Conservation (phyloP, 768 basidiomycete species). For the Paxillus rubicundulus region DNA sequence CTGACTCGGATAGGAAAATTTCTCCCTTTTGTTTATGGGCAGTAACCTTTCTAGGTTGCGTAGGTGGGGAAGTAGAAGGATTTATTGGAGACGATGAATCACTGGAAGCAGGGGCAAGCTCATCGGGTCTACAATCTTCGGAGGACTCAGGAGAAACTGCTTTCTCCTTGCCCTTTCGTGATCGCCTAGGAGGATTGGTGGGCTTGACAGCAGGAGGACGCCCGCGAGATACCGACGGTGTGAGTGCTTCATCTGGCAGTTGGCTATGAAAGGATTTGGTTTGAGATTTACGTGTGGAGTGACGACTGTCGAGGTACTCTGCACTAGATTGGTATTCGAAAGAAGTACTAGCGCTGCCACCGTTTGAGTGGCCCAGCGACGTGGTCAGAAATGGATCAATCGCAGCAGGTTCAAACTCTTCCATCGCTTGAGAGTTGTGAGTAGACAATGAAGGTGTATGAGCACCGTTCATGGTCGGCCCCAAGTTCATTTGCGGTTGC, state of each 20-base stretch:
- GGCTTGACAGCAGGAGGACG: constrained; percentile 16
- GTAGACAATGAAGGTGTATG: constrained; percentile 2
- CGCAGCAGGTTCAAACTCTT: background rate
- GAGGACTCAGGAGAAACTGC: constrained; percentile 17
- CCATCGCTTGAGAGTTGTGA: background rate
- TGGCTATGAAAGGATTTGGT: constrained; percentile 1
- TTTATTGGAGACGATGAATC: constrained; percentile 5
- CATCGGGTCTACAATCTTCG: constrained; percentile 16
- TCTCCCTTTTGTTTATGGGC: constrained; percentile 23
- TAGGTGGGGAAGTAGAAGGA: constrained; percentile 15
- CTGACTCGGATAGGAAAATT: constrained; percentile 45
- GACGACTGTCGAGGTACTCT: constrained; percentile 10
- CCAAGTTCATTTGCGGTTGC: constrained; percentile 3
- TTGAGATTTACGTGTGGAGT: constrained; percentile 5
- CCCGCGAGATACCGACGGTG: constrained; percentile 23
- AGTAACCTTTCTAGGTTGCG: constrained; percentile 12
- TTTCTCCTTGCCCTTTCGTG: constrained; percentile 31
- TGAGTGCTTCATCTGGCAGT: constrained; percentile 3
- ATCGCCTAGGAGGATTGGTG: constrained; percentile 16
- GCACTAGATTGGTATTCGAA: constrained; percentile 3
- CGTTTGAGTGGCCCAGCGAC: background rate
- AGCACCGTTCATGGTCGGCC: background rate
- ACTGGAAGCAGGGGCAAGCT: constrained; percentile 8
- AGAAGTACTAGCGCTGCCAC: background rate
- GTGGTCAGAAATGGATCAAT: background rate